phyloP scores from a whole-genome alignment of 768 basidiomycete genomes.

The Hortiboletus campestris region DNA sequence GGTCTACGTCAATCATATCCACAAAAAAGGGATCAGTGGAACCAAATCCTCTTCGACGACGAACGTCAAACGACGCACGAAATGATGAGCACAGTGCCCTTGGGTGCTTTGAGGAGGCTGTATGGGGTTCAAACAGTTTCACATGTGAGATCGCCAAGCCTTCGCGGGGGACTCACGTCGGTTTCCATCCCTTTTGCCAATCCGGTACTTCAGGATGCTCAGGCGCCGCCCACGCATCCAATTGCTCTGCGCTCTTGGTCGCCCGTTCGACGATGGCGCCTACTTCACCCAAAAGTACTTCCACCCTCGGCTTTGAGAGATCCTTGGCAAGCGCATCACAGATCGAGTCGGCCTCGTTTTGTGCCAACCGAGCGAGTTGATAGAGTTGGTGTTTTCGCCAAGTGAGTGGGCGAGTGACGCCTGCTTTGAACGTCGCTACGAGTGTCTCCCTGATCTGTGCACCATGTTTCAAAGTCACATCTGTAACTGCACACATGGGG shows the following conservation, averaged over 20 bases:
- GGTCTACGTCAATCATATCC: conserved; percentile 37
- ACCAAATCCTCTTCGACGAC: background rate
- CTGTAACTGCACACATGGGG: background rate
- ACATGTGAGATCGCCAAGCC: too few relatives aligned
- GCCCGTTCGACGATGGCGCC: conserved; percentile 40
- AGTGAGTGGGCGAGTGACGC: conserved; percentile 47
- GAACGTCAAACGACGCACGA: conserved; percentile 40
- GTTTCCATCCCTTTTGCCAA: conserved; percentile 50
- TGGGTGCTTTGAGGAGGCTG: conserved; percentile 51
- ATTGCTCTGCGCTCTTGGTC: conserved; percentile 42
- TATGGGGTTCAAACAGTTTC: background rate
- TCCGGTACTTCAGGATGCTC: conserved; percentile 36
- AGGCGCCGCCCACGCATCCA: conserved; percentile 59
- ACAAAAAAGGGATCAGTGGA: background rate
- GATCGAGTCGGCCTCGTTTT: conserved; percentile 59
- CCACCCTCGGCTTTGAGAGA: conserved; percentile 44
- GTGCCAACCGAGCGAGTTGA: conserved; percentile 57
- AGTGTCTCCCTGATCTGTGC: conserved; percentile 38
- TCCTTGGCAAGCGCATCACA: conserved; percentile 45
- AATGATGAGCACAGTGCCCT: conserved; percentile 61
- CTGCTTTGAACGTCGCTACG: conserved; percentile 47
- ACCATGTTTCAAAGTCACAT: background rate
- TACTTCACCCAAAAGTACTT: conserved; percentile 44
- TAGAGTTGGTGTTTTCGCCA: conserved; percentile 67
- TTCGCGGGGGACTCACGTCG: too few relatives aligned